Percentiles rank a stretch among this genome's conserved stretches.
Conservation (phyloP, 257 asterid species). For the Nyctanthes arbortristis region DNA sequence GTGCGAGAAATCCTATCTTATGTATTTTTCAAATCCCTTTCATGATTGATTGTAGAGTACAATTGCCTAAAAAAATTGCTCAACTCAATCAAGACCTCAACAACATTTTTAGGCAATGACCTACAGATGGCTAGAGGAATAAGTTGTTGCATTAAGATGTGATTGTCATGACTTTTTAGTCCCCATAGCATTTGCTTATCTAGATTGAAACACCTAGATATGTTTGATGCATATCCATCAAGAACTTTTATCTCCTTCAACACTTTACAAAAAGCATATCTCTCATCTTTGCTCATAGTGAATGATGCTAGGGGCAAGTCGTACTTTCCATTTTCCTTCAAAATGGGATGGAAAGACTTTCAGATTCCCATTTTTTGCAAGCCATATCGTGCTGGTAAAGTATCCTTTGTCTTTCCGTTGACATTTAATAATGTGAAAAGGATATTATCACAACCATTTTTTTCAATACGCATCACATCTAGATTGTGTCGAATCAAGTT, state of each 20-base stretch:
- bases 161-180: conserved; percentile 4
- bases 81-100: background rate
- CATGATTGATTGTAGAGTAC: background rate
- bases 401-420: conserved; percentile 15
- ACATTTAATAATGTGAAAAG: too few species aligned
- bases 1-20: background rate
- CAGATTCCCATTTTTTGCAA: conserved; percentile 7
- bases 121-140: too few species aligned
- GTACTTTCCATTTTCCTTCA: background rate
- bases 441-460: too few species aligned
- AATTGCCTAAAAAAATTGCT: background rate
- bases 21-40: background rate
- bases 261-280: background rate
- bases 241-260: conserved; percentile 1
- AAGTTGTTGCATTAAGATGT: conserved; percentile 1
- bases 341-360: background rate
- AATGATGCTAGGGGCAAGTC: background rate
- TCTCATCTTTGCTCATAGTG: background rate
- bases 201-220: background rate
- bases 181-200: background rate
- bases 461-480: too few species aligned
- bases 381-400: conserved; percentile 6
- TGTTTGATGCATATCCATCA: conserved; percentile 3
- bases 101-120: background rate
- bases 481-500: too few species aligned